phyloP scores from a whole-genome alignment of 2,329 filamentous ascomycete genomes.

The Setomelanomma holmii region DNA sequence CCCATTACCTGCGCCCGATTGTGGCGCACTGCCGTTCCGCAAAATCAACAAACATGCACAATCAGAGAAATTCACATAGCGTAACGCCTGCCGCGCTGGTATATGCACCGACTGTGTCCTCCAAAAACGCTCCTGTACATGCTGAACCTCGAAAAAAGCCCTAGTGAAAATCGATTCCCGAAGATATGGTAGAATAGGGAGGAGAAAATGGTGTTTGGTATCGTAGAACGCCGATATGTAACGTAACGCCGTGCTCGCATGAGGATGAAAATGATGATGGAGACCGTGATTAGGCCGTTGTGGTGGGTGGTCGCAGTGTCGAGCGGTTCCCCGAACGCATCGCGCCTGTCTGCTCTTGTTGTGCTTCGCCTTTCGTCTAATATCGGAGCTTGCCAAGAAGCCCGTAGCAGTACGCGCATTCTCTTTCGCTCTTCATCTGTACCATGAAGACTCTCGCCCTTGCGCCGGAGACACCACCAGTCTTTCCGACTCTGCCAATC shows the following conservation, averaged over 20 bases:
- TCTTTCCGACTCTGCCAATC: conserved; percentile 65
- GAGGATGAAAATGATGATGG: not conserved
- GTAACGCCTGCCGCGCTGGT: conserved; percentile 1
- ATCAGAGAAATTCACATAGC: not conserved
- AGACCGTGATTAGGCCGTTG: not conserved
- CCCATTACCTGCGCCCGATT: not conserved
- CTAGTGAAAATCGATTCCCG: not conserved
- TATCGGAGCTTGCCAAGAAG: conserved; percentile 59
- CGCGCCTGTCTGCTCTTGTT: not conserved
- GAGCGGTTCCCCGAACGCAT: too few relatives aligned
- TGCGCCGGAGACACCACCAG: conserved; percentile 64
- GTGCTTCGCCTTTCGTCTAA: conserved; percentile 21
- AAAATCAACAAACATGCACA: not conserved
- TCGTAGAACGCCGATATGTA: not conserved
- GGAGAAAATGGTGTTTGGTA: not conserved
- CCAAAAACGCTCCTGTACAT: conserved; percentile 2
- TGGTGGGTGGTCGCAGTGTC: too few relatives aligned
- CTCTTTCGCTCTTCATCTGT: conserved; percentile 58
- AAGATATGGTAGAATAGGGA: not conserved
- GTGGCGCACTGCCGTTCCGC: not conserved
- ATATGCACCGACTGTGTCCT: conserved; percentile 1
- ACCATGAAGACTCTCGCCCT: conserved; percentile 70
- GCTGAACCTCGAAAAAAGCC: not conserved
- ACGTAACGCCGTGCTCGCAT: not conserved
- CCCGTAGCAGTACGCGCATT: conserved; percentile 58